Conservation (phyloP, 1,284 basidiomycete genomes). For the Microbotryum silenes-acaulis region DNA sequence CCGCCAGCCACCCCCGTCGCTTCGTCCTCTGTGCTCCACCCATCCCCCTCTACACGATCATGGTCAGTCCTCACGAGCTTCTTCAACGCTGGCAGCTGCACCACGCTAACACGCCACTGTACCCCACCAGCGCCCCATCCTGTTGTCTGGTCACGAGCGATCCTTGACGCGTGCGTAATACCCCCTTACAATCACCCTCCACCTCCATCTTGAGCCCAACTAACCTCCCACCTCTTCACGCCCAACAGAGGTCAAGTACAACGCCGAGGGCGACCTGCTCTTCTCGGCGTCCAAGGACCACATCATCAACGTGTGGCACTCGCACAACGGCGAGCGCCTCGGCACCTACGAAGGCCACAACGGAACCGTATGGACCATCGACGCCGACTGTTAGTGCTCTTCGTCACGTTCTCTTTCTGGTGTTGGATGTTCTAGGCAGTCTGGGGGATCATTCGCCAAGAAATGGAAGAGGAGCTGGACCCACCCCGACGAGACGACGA, state of each 20-base stretch:
- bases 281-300: conserved; percentile 96
- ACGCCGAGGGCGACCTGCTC: conserved; percentile 88
- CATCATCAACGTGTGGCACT: conserved; percentile 70
- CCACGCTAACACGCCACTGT: background rate
- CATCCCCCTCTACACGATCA: no score
- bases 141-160: conserved; percentile 79
- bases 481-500: background rate
- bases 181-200: background rate
- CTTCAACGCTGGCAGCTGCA: no score
- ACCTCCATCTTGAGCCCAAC: background rate
- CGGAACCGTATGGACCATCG: conserved; percentile 92
- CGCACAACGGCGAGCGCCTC: conserved; percentile 95
- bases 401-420: background rate
- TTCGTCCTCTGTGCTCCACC: no score
- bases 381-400: conserved; percentile 74
- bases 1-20: no score
- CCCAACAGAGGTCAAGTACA: conserved; percentile 51
- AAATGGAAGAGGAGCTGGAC: background rate
- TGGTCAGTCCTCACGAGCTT: no score
- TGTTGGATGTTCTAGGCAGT: no score
- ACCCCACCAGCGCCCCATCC: conserved; percentile 34
- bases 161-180: conserved; percentile 91
- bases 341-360: conserved; percentile 97
- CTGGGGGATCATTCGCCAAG: no score
- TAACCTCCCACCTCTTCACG: background rate